phyloP scores from a whole-genome alignment of 441 rosid species.

The Viola pubescens region DNA sequence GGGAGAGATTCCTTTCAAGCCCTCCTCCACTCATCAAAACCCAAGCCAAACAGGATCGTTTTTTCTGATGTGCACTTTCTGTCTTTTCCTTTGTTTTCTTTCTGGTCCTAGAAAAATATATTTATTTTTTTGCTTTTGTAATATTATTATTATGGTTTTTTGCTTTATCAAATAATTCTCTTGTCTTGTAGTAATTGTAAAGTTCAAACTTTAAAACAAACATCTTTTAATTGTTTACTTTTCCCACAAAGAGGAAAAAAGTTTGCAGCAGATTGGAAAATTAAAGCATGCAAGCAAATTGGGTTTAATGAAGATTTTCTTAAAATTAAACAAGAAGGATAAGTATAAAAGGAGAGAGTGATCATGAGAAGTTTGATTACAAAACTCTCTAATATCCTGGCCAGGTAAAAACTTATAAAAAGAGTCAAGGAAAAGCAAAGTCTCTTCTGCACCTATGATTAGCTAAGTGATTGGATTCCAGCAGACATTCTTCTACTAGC shows the following conservation, averaged over 20 bases:
- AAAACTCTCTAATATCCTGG: conserved; percentile 15
- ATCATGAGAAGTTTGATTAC: conserved; percentile 14
- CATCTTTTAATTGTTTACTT: too few species aligned
- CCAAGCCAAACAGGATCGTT: conserved; percentile 22
- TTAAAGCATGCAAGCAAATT: not conserved
- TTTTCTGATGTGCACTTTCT: conserved; percentile 43
- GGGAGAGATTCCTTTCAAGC: conserved; percentile 20
- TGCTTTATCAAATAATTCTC: conserved; percentile 11
- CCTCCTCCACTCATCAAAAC: conserved; percentile 29
- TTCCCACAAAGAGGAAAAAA: not conserved
- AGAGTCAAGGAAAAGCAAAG: conserved; percentile 8
- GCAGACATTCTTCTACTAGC: conserved; percentile 9
- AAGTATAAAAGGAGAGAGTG: not conserved
- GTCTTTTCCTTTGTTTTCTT: conserved; percentile 42
- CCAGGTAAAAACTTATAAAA: conserved; percentile 13
- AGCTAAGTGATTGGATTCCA: conserved; percentile 24
- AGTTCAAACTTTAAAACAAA: not conserved
- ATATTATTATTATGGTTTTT: not conserved
- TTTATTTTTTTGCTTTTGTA: not conserved
- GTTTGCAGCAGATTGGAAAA: conserved; percentile 13
- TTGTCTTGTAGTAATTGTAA: not conserved
- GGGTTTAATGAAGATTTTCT: not conserved
- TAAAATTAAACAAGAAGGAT: not conserved
- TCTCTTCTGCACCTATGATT: conserved; percentile 23
- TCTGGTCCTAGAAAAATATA: conserved; percentile 14